Evolutionary conservation across 257 asterid species (phyloP).

Genomic region (Solanum acaule): DNA sequence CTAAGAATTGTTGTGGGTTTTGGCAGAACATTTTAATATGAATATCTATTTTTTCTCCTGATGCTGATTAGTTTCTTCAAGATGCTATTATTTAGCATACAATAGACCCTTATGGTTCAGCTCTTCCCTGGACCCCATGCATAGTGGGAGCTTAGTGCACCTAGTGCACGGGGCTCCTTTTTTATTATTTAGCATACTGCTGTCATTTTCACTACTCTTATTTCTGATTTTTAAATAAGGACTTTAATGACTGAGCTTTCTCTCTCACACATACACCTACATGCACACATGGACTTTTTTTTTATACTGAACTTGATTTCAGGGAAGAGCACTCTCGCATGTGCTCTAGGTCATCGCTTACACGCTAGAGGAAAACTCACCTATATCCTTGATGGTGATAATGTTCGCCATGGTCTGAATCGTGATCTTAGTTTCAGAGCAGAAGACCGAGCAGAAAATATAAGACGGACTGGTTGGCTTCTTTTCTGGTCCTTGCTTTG

Average conservation of each 20-base stretch:
- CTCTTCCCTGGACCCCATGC: not conserved
- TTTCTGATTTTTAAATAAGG: not conserved
- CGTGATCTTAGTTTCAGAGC: conserved; percentile 82
- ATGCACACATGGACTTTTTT: not conserved
- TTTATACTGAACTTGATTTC: conserved; percentile 14
- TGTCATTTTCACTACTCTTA: not conserved
- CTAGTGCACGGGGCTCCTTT: not conserved
- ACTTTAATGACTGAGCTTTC: not conserved
- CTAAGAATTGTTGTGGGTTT: not conserved
- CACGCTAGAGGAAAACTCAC: conserved; percentile 86
- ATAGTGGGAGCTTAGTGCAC: not conserved
- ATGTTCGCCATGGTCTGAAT: conserved; percentile 93
- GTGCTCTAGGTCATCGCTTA: conserved; percentile 69
- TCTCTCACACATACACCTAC: not conserved
- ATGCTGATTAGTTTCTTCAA: not conserved
- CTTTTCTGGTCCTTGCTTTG: not conserved
- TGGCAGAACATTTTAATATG: not conserved
- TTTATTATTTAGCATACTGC: not conserved
- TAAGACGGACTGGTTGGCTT: conserved; percentile 79
- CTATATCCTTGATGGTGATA: conserved; percentile 95
- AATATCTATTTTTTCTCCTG: not conserved
- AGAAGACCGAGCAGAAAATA: conserved; percentile 94
- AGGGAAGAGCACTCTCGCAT: conserved; percentile 98
- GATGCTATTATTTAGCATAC: not conserved
- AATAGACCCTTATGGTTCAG: not conserved